Evolutionary conservation across 169 alveolate genomes (phyloP).

Genomic region (Haemoproteus tartakovskyi): DNA sequence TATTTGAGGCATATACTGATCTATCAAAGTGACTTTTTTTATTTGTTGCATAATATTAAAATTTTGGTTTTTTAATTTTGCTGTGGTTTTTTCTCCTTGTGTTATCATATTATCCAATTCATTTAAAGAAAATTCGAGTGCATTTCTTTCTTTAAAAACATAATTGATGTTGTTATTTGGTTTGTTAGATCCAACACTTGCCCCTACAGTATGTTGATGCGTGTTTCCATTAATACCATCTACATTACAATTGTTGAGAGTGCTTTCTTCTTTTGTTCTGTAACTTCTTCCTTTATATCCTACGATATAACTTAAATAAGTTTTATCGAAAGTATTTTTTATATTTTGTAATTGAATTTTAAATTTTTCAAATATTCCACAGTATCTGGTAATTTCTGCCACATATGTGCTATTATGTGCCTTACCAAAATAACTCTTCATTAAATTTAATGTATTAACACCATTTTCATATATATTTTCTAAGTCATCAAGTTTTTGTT

Average conservation of each 20-base stretch:
- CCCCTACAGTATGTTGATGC: too few relatives aligned
- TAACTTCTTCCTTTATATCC: too few relatives aligned
- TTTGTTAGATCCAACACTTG: too few relatives aligned
- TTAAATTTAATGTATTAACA: constrained; percentile 12
- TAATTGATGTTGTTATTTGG: constrained; percentile 12
- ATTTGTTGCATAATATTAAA: constrained; percentile 17
- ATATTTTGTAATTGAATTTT: constrained; percentile 41
- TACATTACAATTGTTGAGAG: too few relatives aligned
- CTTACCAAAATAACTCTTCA: constrained; percentile 45
- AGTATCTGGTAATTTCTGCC: constrained; percentile 44
- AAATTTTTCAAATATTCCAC: constrained; percentile 55
- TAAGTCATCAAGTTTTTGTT: constrained; percentile 31
- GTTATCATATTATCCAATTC: constrained; percentile 40
- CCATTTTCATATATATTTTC: constrained; percentile 47
- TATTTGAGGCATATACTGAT: constrained; percentile 31
- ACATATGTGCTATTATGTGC: constrained; percentile 39
- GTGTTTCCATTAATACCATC: too few relatives aligned
- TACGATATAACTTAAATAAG: constrained; percentile 1
- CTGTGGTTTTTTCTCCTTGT: constrained; percentile 15
- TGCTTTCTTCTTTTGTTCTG: too few relatives aligned
- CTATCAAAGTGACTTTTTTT: constrained; percentile 14
- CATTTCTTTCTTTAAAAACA: constrained; percentile 48
- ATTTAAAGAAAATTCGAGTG: constrained; percentile 27
- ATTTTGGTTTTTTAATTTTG: constrained; percentile 28
- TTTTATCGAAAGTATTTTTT: constrained; percentile 23